Conservation (phyloP, 1,284 basidiomycete species). For the Rhodotorula sp. region DNA sequence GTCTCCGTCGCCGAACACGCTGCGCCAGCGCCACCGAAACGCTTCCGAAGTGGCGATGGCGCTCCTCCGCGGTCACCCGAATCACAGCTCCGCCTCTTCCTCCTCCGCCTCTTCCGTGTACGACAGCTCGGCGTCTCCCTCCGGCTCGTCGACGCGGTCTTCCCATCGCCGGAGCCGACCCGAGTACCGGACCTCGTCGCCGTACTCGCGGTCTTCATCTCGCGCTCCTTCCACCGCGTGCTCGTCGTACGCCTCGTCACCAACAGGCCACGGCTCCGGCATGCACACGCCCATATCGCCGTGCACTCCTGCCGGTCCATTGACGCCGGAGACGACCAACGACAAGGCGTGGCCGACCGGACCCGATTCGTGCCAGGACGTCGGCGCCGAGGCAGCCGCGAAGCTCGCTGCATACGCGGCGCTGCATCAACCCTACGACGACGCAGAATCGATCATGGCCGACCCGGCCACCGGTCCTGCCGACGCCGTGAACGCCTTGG, state of each 20-base stretch:
- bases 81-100: not conserved
- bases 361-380: not conserved
- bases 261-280: constrained; percentile 21
- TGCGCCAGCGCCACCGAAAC: constrained; percentile 36
- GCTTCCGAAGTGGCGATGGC: constrained; percentile 39
- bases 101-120: constrained; percentile 7
- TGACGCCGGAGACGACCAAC: constrained; percentile 29
- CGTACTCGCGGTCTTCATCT: constrained; percentile 34
- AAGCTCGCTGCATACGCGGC: constrained; percentile 15
- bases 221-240: constrained; percentile 31
- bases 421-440: not conserved
- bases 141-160: constrained; percentile 16
- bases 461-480: not conserved
- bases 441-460: not conserved
- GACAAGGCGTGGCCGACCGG: constrained; percentile 20
- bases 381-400: not conserved
- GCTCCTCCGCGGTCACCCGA: constrained; percentile 24
- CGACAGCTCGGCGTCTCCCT: constrained; percentile 14
- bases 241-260: constrained; percentile 29
- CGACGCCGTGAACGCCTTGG: not conserved
- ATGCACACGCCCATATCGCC: constrained; percentile 31
- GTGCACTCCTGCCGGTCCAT: constrained; percentile 31
- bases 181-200: constrained; percentile 28
- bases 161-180: constrained; percentile 13
- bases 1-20: constrained; percentile 34